Evolutionary conservation across 2,329 filamentous ascomycete species (phyloP), one percentile per base, ranked within the genome.

Genomic region (Hansfordia pulvinata): DNA sequence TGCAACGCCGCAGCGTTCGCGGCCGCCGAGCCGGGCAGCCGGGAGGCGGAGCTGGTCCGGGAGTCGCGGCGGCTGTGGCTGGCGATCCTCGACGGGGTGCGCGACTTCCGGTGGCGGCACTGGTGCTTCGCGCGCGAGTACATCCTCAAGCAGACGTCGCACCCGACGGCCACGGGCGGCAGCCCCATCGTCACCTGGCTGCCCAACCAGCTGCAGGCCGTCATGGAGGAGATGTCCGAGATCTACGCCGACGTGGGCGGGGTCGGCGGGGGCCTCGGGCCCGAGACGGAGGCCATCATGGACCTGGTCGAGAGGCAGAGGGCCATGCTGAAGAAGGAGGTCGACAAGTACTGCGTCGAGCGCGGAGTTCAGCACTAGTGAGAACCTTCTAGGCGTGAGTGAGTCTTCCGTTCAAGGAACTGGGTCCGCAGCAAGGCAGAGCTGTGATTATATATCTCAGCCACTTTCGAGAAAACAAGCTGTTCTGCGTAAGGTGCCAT

Each of bases 121-220:
- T 78, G 64, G 55, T 78, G 69, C 59, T 71, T 74, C 5, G 75
- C 79, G 42, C 66, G 74, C 2, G 60, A 69, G 1, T 42, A 62
- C 2, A 58, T 61, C 27, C 51, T 58, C 32, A 60, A 64, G 34
- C 45, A 55, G 13, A 53, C 58, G 64, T 66, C 5, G 45, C 70
- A 9, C 49, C 61, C 10, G 57, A 53, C 76, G 2, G 81, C 81
- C 1, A 88, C 81, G 0, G 81, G 81, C 2, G 81, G 81, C 11
- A 82, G 75, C 38, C 81, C 81, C 4, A 86, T 88, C 34, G 78
- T 86, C 10, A 86, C 79, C 3, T 88, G 81, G 81, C 53, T 88
- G 34, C 81, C 81, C 3, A 88, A 86, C 50, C 81, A 88, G 57
- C 62, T 88, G 25, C 64, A 71, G 35, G 79, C 81, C 2, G 77